Base-by-base conservation (phyloP, 139 green algal genomes). In the Chara braunii region DNA sequence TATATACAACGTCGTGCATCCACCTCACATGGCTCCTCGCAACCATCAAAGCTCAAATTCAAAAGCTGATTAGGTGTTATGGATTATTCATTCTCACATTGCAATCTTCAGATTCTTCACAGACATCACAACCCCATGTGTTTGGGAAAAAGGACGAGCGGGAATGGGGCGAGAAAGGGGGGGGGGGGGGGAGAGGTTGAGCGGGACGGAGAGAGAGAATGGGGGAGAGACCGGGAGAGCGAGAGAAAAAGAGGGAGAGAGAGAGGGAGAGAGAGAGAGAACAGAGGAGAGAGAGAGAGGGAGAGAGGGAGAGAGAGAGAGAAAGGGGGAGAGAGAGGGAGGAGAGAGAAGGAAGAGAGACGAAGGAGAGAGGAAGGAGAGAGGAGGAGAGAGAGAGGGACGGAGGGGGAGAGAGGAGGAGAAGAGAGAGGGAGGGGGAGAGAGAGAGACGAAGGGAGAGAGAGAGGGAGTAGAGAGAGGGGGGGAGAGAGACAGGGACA, bases 181-280 rank as follows among this genome's bases (percentile, higher is more conserved):
- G n/a, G n/a, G n/a, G n/a, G n/a, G n/a, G n/a, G n/a, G n/a, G n/a
- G n/a, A n/a, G n/a, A n/a, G n/a, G n/a, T n/a, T n/a, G n/a, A n/a
- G n/a, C n/a, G n/a, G n/a, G n/a, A n/a, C n/a, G n/a, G n/a, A n/a
- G n/a, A n/a, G n/a, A n/a, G n/a, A n/a, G n/a, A n/a, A n/a, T n/a
- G n/a, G n/a, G n/a, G n/a, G n/a, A n/a, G n/a, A n/a, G n/a, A n/a
- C n/a, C n/a, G n/a, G n/a, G n/a, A n/a, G n/a, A n/a, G n/a, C n/a
- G 48, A 22, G 57, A 64, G 9, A 59, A 11, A 29, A 26, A 65
- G 6, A 58, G 42, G 48, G 6, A 64, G 11, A 18, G 22, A 23
- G 1, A 11, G 43, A 31, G 8, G 12, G 8, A 66, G 50, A 11
- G 22, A 44, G 37, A 2, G 50, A 64, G 22, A 64, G 61, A 64